Percentiles rank a stretch among this genome's conserved stretches.
These are phyloP conservation scores for Debaryomyces robertsiae DNA, from an alignment of 1,139 yeast species.

Conservation along the genomic window DNA sequence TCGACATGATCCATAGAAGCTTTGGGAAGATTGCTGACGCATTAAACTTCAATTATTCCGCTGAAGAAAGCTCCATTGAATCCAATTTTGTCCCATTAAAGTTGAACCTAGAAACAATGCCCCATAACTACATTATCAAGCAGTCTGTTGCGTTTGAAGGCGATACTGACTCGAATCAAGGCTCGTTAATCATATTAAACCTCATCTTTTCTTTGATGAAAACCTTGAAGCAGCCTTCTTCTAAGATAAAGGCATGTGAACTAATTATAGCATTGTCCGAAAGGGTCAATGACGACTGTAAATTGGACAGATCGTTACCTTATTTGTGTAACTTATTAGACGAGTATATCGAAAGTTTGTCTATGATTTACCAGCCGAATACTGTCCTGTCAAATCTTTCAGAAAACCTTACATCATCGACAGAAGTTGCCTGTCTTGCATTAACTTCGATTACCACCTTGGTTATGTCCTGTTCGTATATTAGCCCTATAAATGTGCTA, in stretches of 20 bases:
- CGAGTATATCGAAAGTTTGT: slow-evolving; percentile 29
- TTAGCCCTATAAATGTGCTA: slow-evolving; percentile 74
- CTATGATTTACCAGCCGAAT: slow-evolving; percentile 11
- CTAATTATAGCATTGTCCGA: slow-evolving; percentile 77
- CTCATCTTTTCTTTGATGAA: slow-evolving; percentile 66
- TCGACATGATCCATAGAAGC: slow-evolving; percentile 58
- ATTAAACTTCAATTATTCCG: slow-evolving; percentile 44
- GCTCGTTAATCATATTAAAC: slow-evolving; percentile 65
- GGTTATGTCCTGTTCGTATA: slow-evolving; percentile 60
- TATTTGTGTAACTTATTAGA: slow-evolving; percentile 58
- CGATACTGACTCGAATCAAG: slow-evolving; percentile 37
- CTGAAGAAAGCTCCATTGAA: slow-evolving; percentile 10
- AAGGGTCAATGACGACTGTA: slow-evolving; percentile 76
- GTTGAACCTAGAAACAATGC: slow-evolving; percentile 54
- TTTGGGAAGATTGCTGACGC: slow-evolving; percentile 54
- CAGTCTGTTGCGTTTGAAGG: slow-evolving; percentile 26
- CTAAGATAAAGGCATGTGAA: slow-evolving; percentile 74
- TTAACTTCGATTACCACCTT: slow-evolving; percentile 63
- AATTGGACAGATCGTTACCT: slow-evolving; percentile 84
- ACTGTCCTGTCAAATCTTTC: slow-evolving; percentile 6
- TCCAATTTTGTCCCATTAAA: slow-evolving; percentile 37
- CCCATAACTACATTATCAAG: slow-evolving; percentile 43
- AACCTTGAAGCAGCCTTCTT: slow-evolving; percentile 61
- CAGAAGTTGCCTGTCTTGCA: slow-evolving; percentile 61
- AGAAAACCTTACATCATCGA: slow-evolving; percentile 17